Percentiles rank a stretch among this genome's conserved stretches.
Conservation (phyloP, 2,329 filamentous ascomycete genomes). For the Apiospora rasikravindrae region DNA sequence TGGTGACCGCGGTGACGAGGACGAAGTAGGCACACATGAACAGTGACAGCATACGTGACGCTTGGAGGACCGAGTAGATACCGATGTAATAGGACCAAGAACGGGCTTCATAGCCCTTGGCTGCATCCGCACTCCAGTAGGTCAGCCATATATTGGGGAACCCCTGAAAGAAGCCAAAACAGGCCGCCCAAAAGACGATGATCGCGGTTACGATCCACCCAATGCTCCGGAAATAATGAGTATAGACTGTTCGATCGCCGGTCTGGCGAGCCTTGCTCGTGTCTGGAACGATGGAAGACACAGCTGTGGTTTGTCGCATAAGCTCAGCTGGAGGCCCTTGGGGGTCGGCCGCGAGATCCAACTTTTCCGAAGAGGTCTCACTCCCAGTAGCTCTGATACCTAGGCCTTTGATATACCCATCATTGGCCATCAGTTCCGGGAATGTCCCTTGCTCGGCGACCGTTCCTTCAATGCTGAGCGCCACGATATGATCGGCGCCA, state of each 20-base stretch:
- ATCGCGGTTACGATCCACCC: background rate
- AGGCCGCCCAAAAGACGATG: background rate
- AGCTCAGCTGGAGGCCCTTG: conserved; percentile 1
- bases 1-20: conserved; percentile 51
- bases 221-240: conserved; percentile 31
- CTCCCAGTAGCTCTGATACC: conserved; percentile 27
- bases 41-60: conserved; percentile 28
- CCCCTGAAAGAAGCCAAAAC: conserved; percentile 18
- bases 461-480: conserved; percentile 16
- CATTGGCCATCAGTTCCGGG: conserved; percentile 38
- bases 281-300: conserved; percentile 11
- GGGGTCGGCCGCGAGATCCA: conserved; percentile 16
- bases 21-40: conserved; percentile 45
- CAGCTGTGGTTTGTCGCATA: conserved; percentile 10
- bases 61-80: conserved; percentile 18
- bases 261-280: conserved; percentile 25
- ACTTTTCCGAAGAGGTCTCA: conserved; percentile 14
- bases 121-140: conserved; percentile 22
- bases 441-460: conserved; percentile 41
- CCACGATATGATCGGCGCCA: conserved; percentile 18
- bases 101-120: conserved; percentile 32
- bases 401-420: conserved; percentile 33
- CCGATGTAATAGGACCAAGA: conserved; percentile 27
- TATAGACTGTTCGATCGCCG: conserved; percentile 32
- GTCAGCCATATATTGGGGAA: conserved; percentile 23